These are phyloP conservation scores for Tolypocladium ovalisporum DNA, from an alignment of 2,329 filamentous ascomycete genomes.

Conservation along the genomic window DNA sequence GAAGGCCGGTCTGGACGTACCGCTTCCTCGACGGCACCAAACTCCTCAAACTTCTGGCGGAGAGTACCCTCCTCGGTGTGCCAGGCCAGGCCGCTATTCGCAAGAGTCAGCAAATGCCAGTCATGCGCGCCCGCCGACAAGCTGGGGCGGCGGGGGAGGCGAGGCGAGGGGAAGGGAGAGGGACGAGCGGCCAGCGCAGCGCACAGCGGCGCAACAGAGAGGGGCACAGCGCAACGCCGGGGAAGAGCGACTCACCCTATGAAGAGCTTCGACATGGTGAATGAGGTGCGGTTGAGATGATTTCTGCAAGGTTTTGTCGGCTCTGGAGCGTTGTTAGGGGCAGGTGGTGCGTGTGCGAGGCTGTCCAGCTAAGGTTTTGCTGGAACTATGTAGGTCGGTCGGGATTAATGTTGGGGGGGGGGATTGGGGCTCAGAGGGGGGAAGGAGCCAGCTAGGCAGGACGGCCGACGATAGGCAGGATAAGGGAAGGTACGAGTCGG, in stretches of 20 bases:
- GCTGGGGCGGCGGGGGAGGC: not conserved
- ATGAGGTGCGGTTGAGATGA: constrained; percentile 1
- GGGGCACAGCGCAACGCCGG: not conserved
- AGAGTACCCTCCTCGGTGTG: constrained; percentile 87
- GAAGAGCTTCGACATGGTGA: constrained; percentile 82
- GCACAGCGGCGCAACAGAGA: not conserved
- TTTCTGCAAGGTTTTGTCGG: constrained; percentile 2
- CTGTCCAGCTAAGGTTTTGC: not conserved
- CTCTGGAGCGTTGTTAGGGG: not conserved
- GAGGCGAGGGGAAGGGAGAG: constrained; percentile 1
- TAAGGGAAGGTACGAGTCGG: not conserved
- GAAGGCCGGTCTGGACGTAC: constrained; percentile 45
- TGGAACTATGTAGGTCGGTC: not conserved
- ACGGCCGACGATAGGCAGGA: not conserved
- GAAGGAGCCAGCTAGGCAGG: not conserved
- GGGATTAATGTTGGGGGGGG: not conserved
- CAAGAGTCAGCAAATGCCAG: constrained; percentile 10
- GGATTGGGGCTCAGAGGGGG: not conserved
- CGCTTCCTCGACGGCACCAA: constrained; percentile 85
- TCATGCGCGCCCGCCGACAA: not conserved
- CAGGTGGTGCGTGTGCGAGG: not conserved
- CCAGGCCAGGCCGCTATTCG: constrained; percentile 82
- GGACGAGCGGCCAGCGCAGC: not conserved
- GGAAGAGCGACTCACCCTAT: constrained; percentile 58
- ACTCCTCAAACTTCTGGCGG: constrained; percentile 85